These are phyloP conservation scores for Blastobotrys indianensis DNA, from an alignment of 1,139 yeast genomes.

Conservation along the genomic window DNA sequence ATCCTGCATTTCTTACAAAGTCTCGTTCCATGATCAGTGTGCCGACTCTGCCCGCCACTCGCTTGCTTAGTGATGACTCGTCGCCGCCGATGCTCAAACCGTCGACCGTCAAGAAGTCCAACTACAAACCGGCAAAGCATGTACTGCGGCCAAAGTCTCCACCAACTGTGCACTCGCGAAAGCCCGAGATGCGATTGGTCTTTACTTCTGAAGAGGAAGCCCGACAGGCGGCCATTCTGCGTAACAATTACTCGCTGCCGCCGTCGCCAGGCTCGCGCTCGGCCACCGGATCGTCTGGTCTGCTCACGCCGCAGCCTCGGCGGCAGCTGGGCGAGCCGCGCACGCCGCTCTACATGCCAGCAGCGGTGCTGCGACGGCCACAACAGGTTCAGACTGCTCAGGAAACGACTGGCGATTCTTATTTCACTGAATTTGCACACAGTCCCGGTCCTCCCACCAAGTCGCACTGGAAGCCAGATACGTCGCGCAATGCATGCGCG, in stretches of 20 bases:
- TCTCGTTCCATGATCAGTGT: slow-evolving; percentile 4
- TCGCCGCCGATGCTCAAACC: not conserved
- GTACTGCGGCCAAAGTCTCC: slow-evolving; percentile 3
- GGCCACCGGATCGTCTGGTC: slow-evolving; percentile 6
- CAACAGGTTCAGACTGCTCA: not conserved
- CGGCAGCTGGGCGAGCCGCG: slow-evolving; percentile 40
- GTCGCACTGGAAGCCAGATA: slow-evolving; percentile 75
- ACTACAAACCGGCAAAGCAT: slow-evolving; percentile 10
- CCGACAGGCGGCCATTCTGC: slow-evolving; percentile 7
- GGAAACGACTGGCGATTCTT: not conserved
- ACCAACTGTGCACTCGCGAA: not conserved
- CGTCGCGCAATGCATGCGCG: slow-evolving; percentile 56
- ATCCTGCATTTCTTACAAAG: slow-evolving; percentile 4
- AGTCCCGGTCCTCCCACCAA: slow-evolving; percentile 14
- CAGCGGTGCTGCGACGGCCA: slow-evolving; percentile 64
- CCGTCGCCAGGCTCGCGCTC: slow-evolving; percentile 14
- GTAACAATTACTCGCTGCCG: slow-evolving; percentile 16
- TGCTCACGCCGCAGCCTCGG: slow-evolving; percentile 2
- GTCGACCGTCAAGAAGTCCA: not conserved
- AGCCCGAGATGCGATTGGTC: not conserved
- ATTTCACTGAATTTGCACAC: not conserved
- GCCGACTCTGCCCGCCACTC: not conserved
- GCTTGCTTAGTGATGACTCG: too few relatives aligned
- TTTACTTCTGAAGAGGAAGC: slow-evolving; percentile 11
- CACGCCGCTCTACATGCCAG: slow-evolving; percentile 78